phyloP scores from a whole-genome alignment of 352 stramenopile genomes.

The Phytophthora boehmeriae region DNA sequence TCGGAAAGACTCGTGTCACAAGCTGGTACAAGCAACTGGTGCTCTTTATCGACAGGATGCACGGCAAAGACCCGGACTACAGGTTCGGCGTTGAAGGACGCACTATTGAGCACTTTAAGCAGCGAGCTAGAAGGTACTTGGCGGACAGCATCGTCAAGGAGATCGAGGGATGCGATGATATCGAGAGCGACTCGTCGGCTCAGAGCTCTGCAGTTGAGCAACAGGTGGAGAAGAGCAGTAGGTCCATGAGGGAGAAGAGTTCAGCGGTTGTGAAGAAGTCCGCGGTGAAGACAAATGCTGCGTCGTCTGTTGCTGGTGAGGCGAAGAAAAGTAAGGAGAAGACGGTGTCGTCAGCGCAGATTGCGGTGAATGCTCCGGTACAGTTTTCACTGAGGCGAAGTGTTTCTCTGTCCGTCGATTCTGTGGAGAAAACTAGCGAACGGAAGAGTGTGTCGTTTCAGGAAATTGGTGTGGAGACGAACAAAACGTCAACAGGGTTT shows the following conservation, averaged over 20 bases:
- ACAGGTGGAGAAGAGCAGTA: neutral
- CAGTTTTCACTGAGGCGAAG: too few species aligned
- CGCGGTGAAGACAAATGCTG: too few species aligned
- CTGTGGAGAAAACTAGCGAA: too few species aligned
- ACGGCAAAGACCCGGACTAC: neutral
- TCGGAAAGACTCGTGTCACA: slow-evolving; percentile 6
- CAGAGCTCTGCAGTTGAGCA: neutral
- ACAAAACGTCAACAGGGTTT: too few species aligned
- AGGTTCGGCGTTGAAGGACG: neutral
- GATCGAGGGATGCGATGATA: neutral
- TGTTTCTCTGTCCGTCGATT: too few species aligned
- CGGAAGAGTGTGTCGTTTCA: too few species aligned
- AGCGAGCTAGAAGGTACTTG: neutral
- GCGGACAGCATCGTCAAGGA: neutral
- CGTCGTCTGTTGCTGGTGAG: too few species aligned
- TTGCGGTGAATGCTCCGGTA: too few species aligned
- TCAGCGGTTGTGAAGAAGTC: too few species aligned
- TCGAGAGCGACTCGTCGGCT: neutral
- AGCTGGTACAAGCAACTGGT: slow-evolving; percentile 18
- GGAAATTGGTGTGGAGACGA: too few species aligned
- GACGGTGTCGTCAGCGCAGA: too few species aligned
- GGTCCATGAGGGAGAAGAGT: neutral
- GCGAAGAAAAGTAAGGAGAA: too few species aligned
- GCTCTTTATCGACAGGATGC: slow-evolving; percentile 23
- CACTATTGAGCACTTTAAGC: neutral